phyloP scores from a whole-genome alignment of 176 grass and related monocot genomes.

The Microstegium vimineum region DNA sequence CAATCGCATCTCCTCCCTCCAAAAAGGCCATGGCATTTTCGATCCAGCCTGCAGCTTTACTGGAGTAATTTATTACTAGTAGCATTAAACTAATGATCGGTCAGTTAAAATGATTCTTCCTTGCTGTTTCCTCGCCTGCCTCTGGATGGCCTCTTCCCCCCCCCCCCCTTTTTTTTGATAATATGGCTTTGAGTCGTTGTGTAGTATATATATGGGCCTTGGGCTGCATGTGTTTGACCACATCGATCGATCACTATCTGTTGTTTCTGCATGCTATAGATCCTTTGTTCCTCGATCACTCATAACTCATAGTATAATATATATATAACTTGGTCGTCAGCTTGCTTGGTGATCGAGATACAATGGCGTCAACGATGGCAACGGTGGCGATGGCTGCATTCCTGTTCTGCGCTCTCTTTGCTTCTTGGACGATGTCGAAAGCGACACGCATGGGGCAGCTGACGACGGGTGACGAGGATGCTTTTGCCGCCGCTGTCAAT shows the following conservation, averaged over 20 bases:
- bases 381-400: not conserved
- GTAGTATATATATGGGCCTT: conserved; percentile 18
- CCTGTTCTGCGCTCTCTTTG: not conserved
- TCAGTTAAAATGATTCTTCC: not conserved
- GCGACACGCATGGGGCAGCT: not conserved
- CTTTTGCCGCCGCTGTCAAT: not conserved
- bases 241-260: not conserved
- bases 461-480: conserved; percentile 17
- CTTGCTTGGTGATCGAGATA: no score
- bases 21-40: conserved; percentile 18
- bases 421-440: not conserved
- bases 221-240: conserved; percentile 8
- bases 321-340: not conserved
- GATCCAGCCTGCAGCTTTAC: not conserved
- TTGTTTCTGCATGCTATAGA: not conserved
- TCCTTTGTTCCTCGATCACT: not conserved
- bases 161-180: no score
- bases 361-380: not conserved
- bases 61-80: no score
- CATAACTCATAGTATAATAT: not conserved
- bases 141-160: no score
- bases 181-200: no score
- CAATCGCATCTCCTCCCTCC: not conserved
- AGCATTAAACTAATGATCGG: not conserved
- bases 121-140: not conserved